Base-by-base conservation (phyloP, 1,284 basidiomycete species). In the Tremellales sp. region DNA sequence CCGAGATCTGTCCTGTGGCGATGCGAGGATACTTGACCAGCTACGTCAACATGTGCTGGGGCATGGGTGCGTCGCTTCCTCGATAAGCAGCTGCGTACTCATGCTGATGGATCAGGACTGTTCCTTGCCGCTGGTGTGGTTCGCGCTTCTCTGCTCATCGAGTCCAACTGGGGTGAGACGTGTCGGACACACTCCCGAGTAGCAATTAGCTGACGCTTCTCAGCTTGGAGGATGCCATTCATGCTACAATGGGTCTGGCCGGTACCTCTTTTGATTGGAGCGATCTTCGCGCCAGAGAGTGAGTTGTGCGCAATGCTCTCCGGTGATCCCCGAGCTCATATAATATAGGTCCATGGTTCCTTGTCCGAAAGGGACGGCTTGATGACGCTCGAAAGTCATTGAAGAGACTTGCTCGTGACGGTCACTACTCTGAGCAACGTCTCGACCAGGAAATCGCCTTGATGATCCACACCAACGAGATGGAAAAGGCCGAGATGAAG, bases 1-100 rank as follows among this genome's bases (percentile, higher is more conserved):
- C 74, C n/a, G 78, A 80, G 43, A 72, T 79, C 21, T 74, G 72
- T 33, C 78, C 78, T 2, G 45, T 60, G 11, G 46, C 49, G 13
- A 52, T 64, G 15, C 58, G 64, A 42, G 55, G 58, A 27, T 61
- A 62, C 46, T 48, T 61, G 13, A 66, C 64, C 8, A 60, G 60
- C 22, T 64, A 60, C 43, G 75, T 79, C 57, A 78, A 78, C 65
- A 61, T 77, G 25, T 78, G 77, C 64, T 79, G 77, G 77, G 77
- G 73, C 26, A n/a, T n/a, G n/a, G n/a, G n/a, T n/a, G n/a, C n/a
- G n/a, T n/a, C n/a, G n/a, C n/a, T n/a, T n/a, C n/a, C n/a, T n/a
- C n/a, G n/a, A n/a, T n/a, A n/a, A n/a, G n/a, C n/a, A n/a, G n/a
- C n/a, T n/a, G n/a, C n/a, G n/a, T n/a, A n/a, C n/a, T n/a, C n/a